Base-by-base conservation (phyloP, 139 green algal species). In the Tetradesmus lagerheimii region DNA sequence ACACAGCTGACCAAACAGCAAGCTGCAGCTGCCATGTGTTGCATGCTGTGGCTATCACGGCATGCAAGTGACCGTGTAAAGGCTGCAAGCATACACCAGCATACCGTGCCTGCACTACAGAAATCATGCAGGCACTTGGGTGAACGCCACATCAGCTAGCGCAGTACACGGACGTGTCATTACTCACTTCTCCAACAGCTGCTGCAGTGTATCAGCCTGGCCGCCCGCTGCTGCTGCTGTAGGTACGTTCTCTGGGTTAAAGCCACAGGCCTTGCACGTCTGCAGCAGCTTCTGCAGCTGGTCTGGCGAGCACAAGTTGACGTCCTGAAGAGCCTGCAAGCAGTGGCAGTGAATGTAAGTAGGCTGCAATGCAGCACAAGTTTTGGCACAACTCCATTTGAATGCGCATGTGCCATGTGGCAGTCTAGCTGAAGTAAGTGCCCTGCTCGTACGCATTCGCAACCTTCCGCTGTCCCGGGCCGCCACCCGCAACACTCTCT, bases 141-240 rank as follows among this genome's bases (percentile, higher is more conserved):
- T 50, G 43, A 50, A 5, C 5, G 43, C 43, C 5, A 50, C 43
- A 50, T 50, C 43, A 50, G n/a, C n/a, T n/a, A n/a, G n/a, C n/a
- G n/a, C n/a, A n/a, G n/a, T n/a, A n/a, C n/a, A n/a, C n/a, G n/a
- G 47, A 14, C 8, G 47, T 62, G 47, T 16, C 12, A 62, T 20
- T 39, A 53, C 78, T 38, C 43, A 88, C 82, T 35, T 77, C 23
- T 79, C 39, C 34, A 88, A 29, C 37, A 88, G 35, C 8, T 45
- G 45, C 80, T 75, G 45, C 50, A 86, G 80, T 6, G 34, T 66
- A 3, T 45, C 31, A 38, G 77, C 15, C 23, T 50, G 47, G 5
- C 31, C 15, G 23, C 16, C 47, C 53, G 50, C 31, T 86, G 80
- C 29, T n/a, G n/a, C 43, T 12, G 0, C n/a, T 34, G 50, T 16